These are phyloP conservation scores for Xylaria hypoxylon DNA, from an alignment of 2,329 filamentous ascomycete genomes.

Conservation along the genomic window DNA sequence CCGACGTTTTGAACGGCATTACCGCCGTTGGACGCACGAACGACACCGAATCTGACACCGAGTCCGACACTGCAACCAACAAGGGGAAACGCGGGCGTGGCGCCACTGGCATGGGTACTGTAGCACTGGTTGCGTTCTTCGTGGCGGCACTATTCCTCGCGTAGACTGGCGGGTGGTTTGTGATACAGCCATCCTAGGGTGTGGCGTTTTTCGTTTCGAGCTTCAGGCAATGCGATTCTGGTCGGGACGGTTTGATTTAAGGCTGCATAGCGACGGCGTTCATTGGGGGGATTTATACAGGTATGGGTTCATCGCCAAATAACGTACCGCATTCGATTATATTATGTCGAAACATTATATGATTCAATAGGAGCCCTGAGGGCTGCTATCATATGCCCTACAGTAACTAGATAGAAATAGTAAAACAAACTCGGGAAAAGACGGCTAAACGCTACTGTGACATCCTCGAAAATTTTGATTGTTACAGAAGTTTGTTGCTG, in stretches of 20 bases:
- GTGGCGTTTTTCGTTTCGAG: background rate
- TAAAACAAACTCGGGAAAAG: background rate
- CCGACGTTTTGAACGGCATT: constrained; percentile 74
- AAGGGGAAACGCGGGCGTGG: constrained; percentile 27
- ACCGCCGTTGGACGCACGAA: constrained; percentile 53
- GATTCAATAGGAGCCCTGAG: background rate
- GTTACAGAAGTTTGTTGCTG: background rate
- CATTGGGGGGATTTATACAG: background rate
- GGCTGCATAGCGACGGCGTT: constrained; percentile 43
- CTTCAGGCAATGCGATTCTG: background rate
- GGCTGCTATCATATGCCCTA: background rate
- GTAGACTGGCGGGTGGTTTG: constrained; percentile 36
- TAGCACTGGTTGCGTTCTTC: constrained; percentile 59
- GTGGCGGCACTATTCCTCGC: constrained; percentile 56
- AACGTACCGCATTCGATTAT: background rate
- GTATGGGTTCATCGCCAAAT: background rate
- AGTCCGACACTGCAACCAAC: background rate
- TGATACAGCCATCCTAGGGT: too few species aligned
- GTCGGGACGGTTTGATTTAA: background rate
- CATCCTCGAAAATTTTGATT: background rate
- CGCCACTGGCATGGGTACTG: constrained; percentile 43
- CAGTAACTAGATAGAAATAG: background rate
- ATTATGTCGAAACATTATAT: background rate
- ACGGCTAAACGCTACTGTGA: background rate
- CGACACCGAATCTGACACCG: constrained; percentile 24